Conservation (phyloP, 768 basidiomycete species). For the Hydnomerulius pinastri region DNA sequence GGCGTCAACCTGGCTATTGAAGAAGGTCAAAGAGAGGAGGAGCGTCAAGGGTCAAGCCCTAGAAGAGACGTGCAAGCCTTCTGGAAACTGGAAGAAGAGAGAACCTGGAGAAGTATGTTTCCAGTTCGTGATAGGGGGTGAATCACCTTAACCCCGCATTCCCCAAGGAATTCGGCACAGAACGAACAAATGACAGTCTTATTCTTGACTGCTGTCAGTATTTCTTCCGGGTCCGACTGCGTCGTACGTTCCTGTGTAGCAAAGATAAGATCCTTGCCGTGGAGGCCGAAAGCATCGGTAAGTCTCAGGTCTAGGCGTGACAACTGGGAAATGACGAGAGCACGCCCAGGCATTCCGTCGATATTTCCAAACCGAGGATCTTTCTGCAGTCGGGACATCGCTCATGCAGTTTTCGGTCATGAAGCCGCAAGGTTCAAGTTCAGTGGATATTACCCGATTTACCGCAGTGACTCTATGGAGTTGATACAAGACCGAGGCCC, state of each 20-base stretch:
- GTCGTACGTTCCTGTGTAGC: conserved; percentile 63
- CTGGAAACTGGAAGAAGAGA: conserved; percentile 60
- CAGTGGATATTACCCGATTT: conserved; percentile 38
- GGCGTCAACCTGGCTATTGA: conserved; percentile 68
- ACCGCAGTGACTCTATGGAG: conserved; percentile 33
- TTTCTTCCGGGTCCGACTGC: conserved; percentile 42
- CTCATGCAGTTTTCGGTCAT: conserved; percentile 44
- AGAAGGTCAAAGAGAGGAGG: conserved; percentile 57
- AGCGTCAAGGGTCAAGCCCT: conserved; percentile 62
- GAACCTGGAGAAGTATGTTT: conserved; percentile 44
- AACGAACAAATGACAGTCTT: conserved; percentile 62
- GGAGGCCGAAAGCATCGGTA: conserved; percentile 50
- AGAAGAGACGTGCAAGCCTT: conserved; percentile 61
- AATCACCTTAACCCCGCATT: not conserved
- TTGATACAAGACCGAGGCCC: conserved; percentile 8
- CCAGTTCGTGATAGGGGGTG: not conserved
- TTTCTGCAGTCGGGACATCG: conserved; percentile 55
- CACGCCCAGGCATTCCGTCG: conserved; percentile 19
- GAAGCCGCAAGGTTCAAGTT: conserved; percentile 41
- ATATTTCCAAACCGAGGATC: conserved; percentile 37
- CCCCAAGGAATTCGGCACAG: conserved; percentile 28
- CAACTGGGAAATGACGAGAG: conserved; percentile 15
- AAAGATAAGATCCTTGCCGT: conserved; percentile 69
- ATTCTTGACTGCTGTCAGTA: conserved; percentile 79
- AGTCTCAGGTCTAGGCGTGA: conserved; percentile 15